Base-by-base conservation (phyloP, 805 yeast species). In the Saccharomyces eubayanus region DNA sequence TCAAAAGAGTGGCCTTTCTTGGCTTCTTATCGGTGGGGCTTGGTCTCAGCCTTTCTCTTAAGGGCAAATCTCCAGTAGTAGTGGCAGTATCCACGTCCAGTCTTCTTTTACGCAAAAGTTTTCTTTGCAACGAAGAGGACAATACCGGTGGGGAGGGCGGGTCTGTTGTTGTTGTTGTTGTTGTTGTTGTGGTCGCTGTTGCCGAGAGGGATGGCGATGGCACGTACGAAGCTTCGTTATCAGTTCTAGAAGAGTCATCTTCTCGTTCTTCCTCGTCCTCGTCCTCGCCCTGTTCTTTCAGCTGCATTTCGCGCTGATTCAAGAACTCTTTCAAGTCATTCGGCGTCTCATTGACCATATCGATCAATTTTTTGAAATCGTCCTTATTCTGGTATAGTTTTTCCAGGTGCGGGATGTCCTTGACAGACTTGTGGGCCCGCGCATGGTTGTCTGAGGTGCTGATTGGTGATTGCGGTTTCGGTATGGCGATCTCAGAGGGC, bases 331-430 rank as follows among this genome's bases (percentile, higher is more conserved):
- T 63, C 16, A 67, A 54, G 52, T 68, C 71, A 10, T 64, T 57
- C 28, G 63, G 57, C 6, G 71, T 62, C 2, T 62, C 64, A 21
- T 63, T 58, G 1, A 68, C 68, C 63, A 65, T 65, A 21, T 60
- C 51, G 2, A 67, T 58, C 14, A 68, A 55, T 12, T 62, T 65
- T 29, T 57, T 56, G 49, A 68, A 65, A 54, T 66, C 72, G 16
- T 57, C 60, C n/a, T 61, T 53, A 20, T 52, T 46, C 21, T 46
- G 14, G 50, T 64, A 68, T n/a, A 66, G 36, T 41, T 62, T 61
- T 50, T 63, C 58, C 21, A 68, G 41, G 53, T 67, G 66, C 10
- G 50, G 55, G 5, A 63, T 62, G 20, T 31, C 52, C 51, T n/a
- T 31, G 50, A 24, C 46, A 11, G 45, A 41, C 28, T 31, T 46